Base-by-base conservation (phyloP, 192 early-diverging fungal species). In the Podila minutissima region DNA sequence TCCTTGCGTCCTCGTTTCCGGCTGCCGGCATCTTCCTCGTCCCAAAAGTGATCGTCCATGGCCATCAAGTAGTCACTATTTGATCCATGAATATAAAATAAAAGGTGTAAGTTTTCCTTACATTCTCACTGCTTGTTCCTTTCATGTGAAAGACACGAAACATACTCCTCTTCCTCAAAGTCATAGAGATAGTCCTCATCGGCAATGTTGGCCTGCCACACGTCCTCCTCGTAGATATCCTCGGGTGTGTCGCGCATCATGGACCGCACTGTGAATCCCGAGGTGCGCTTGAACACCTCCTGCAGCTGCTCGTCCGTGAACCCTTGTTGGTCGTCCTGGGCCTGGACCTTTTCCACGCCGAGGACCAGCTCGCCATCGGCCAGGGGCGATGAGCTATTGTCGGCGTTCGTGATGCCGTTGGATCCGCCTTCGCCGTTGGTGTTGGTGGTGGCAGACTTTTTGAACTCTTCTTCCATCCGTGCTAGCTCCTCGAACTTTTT, bases 401-500 rank as follows among this genome's bases (percentile, higher is more conserved):
- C 64, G 6, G 61, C 50, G 53, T 67, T 78, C 32, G 51, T 59
- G 19, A 50, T 66, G 49, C 15, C 13, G 15, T 17, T 46, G 41
- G 41, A 46, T 46, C 41, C 41, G 4, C 41, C 41, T 17, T 46
- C 41, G 41, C 41, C 41, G 41, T 46, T 46, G 41, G 41, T 46
- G 41, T 46, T 46, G 41, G 41, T 46, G 41, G 41, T 46, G 41
- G 41, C 76, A 15, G 79, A 65, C 29, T 70, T 72, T 11, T 85
- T 90, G 75, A 95, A 88, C 83, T 98, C 95, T 74, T 89, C 85
- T 72, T 96, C 90, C 82, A 97, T 94, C 5, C 91, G 86, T 65
- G 97, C 97, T 22, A 98, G 89, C 82, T 97, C 96, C 76, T 97
- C 93, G 83, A 98, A 98, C 86, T 98, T 98, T 76, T 95, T 95